phyloP scores from a whole-genome alignment of 345 rosid species.

The Corchorus olitorius region DNA sequence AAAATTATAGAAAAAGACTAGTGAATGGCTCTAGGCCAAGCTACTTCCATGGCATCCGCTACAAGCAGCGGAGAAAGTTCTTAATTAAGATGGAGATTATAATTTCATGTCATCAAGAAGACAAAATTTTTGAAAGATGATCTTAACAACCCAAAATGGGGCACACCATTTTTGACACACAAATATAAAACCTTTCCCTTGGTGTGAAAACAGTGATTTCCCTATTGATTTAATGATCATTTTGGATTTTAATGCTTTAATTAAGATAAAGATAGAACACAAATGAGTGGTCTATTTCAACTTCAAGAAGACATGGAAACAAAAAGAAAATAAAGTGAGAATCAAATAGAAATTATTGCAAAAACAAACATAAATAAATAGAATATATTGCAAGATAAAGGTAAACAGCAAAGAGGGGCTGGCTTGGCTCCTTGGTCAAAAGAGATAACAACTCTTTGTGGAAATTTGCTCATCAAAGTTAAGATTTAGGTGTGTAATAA shows the following conservation, averaged over 20 bases:
- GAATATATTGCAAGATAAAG: not conserved
- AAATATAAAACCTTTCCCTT: not conserved
- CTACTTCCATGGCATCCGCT: too few relatives aligned
- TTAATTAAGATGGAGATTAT: not conserved
- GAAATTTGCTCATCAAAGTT: conserved; percentile 12
- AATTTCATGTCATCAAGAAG: not conserved
- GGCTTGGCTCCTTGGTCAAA: conserved; percentile 17
- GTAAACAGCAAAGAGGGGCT: not conserved
- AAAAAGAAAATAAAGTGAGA: conserved; percentile 4
- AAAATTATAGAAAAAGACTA: too few relatives aligned
- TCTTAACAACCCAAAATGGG: conserved; percentile 14
- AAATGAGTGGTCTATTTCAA: not conserved
- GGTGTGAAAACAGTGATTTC: conserved; percentile 8
- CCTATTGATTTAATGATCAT: not conserved
- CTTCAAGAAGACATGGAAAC: not conserved
- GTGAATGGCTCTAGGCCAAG: too few relatives aligned
- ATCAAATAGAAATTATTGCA: not conserved
- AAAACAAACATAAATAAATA: not conserved
- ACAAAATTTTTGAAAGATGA: not conserved
- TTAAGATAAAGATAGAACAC: not conserved
- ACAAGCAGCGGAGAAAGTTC: too few relatives aligned
- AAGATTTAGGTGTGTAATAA: not conserved
- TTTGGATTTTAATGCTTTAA: conserved; percentile 15
- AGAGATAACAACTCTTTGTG: conserved; percentile 10
- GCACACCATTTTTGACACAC: conserved; percentile 30